A percentile compares a stretch with the other conserved stretches of the same genome.
Conservation (phyloP, 371 early-diverging fungal species). For the Actinomortierella ambigua region DNA sequence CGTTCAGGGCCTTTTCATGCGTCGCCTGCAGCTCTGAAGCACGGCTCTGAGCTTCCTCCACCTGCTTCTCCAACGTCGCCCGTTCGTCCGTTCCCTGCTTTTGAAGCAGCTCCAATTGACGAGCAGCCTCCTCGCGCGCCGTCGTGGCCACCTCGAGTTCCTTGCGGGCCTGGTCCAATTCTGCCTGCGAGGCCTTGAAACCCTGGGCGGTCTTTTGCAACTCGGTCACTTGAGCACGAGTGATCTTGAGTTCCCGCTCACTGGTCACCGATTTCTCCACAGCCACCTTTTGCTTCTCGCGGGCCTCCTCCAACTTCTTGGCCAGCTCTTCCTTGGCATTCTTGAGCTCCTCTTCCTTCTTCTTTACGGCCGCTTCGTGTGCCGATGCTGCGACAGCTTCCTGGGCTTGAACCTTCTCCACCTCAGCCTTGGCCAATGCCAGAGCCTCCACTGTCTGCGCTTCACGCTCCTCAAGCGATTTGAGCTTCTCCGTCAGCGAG, state of each 20-base stretch:
- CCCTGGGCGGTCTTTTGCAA: slow-evolving; percentile 23
- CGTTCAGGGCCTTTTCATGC: slow-evolving; percentile 40
- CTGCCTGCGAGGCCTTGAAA: slow-evolving; percentile 10
- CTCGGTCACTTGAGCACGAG: slow-evolving; percentile 30
- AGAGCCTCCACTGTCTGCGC: slow-evolving; percentile 47
- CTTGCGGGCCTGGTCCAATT: slow-evolving; percentile 22
- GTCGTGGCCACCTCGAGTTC: slow-evolving; percentile 10
- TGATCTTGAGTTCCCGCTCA: slow-evolving; percentile 35
- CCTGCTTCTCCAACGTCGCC: slow-evolving; percentile 10
- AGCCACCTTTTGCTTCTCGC: slow-evolving; percentile 8
- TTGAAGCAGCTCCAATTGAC: slow-evolving; percentile 12
- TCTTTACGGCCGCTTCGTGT: slow-evolving; percentile 46
- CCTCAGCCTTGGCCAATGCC: slow-evolving; percentile 46
- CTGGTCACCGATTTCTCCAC: slow-evolving; percentile 3
- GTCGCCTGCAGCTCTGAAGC: slow-evolving; percentile 46
- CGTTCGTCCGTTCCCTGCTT: slow-evolving; percentile 16
- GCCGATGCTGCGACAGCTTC: too few relatives aligned
- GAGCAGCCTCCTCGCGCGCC: slow-evolving; percentile 15
- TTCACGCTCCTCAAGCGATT: slow-evolving; percentile 38
- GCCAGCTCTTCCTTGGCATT: slow-evolving; percentile 29
- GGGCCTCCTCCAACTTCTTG: slow-evolving; percentile 18
- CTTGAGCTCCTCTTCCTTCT: slow-evolving; percentile 42
- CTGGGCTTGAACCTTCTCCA: slow-evolving; percentile 54
- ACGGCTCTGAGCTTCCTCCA: slow-evolving; percentile 36
- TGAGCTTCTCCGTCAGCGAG: too few relatives aligned